Evolutionary conservation across 495 filamentous ascomycete species (phyloP), one percentile per base, ranked within the genome.

Genomic region (Penicillium tannophilum): DNA sequence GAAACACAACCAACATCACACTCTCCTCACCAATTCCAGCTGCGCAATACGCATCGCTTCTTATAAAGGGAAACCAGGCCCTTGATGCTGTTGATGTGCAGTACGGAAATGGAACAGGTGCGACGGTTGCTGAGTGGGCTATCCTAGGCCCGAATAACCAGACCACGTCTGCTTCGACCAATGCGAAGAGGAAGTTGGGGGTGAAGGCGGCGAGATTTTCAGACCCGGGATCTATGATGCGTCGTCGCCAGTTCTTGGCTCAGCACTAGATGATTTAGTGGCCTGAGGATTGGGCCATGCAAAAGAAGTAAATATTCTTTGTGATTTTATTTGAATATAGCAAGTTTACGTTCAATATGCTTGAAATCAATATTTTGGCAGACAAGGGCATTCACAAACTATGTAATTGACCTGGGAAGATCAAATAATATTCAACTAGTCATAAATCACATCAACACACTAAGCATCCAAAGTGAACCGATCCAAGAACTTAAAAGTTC

Each of bases 111-210:
- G 79, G 72, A 3, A 75, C 72, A 0, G 89, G 89, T 0, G 85
- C 85, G 3, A 90, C 86, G 17, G 89, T 92, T 7, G 88, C 87
- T 14, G 90, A 91, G 68, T 90, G 87, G 82, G 86, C 77, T 35
- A 76, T 90, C 59, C 63, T 89, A 52, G 72, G 74, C 0, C 54
- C 47, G 47, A 28, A 16, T 41, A 35, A 54, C 8, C 17, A 26
- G 16, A 61, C 62, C 16, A 56, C 55, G 11, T 43, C 8, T 48
- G 14, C 23, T n/a, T 28, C 43, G 6, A 30, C 20, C 20, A 23
- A 17, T 24, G 19, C 52, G 1, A 62, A 66, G 54, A 53, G 60
- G 33, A 61, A 31, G 49, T 51, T 71, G 47, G 56, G 57, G n/a
- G 44, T 57, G 14, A 64, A 60, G 9, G 35, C 41, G 1, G 61